Percentiles rank a stretch among this genome's conserved stretches.
Evolutionary conservation across 1,139 yeast species (phyloP).

Genomic region (Yamadazyma membranifaciens): DNA sequence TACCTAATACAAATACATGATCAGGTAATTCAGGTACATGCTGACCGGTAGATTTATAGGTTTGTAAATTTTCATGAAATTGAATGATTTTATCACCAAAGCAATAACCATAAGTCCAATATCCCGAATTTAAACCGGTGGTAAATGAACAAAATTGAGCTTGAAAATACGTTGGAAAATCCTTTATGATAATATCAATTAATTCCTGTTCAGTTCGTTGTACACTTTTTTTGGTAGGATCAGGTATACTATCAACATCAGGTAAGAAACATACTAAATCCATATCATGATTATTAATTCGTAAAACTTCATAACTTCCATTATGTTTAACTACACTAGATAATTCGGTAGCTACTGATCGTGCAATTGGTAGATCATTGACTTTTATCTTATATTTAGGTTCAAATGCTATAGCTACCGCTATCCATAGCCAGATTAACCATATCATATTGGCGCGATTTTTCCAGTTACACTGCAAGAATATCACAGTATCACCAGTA

Average conservation of each 20-base stretch:
- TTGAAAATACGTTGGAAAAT: slow-evolving; percentile 22
- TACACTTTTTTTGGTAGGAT: slow-evolving; percentile 1
- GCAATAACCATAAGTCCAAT: slow-evolving; percentile 67
- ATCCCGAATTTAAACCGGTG: slow-evolving; percentile 42
- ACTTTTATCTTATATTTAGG: slow-evolving; percentile 20
- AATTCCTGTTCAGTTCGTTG: slow-evolving; percentile 7
- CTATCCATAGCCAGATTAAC: background rate
- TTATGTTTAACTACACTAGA: slow-evolving; percentile 3
- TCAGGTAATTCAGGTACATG: slow-evolving; percentile 39
- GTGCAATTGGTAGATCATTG: slow-evolving; percentile 15
- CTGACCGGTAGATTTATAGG: slow-evolving; percentile 21
- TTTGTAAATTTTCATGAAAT: slow-evolving; percentile 44
- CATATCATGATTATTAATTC: slow-evolving; percentile 11
- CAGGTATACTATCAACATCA: slow-evolving; percentile 7
- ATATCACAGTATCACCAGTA: too few species aligned
- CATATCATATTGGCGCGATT: slow-evolving; percentile 3
- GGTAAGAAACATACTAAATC: slow-evolving; percentile 23
- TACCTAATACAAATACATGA: slow-evolving; percentile 46
- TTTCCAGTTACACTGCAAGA: too few species aligned
- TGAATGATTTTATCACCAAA: slow-evolving; percentile 57
- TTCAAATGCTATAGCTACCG: slow-evolving; percentile 6
- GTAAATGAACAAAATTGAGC: slow-evolving; percentile 29
- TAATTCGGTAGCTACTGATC: slow-evolving; percentile 7
- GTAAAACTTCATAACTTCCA: slow-evolving; percentile 23
- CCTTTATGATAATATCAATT: slow-evolving; percentile 18